Evolutionary conservation across 176 grass and related monocot species (phyloP).

Genomic region (Metroxylon sagu): DNA sequence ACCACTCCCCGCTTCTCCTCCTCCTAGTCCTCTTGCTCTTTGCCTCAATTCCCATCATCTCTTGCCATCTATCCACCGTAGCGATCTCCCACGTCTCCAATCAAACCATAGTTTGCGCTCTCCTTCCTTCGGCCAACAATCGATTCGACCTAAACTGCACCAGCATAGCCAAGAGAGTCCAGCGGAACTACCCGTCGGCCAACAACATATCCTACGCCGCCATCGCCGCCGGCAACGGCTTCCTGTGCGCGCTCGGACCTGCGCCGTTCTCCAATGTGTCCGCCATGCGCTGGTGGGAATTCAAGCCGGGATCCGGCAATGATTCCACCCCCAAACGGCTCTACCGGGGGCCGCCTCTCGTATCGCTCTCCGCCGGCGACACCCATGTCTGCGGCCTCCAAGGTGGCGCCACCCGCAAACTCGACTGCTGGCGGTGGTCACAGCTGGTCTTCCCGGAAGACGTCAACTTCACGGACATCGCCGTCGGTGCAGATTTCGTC

Average conservation of each 20-base stretch:
- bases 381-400: constrained; percentile 66
- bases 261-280: constrained; percentile 12
- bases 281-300: constrained; percentile 84
- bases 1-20: background rate
- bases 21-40: background rate
- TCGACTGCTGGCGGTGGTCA: constrained; percentile 81
- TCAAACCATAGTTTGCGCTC: constrained; percentile 54
- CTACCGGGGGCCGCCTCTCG: constrained; percentile 52
- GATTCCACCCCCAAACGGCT: constrained; percentile 36
- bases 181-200: constrained; percentile 34
- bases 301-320: constrained; percentile 1
- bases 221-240: constrained; percentile 54
- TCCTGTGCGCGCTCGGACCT: constrained; percentile 56
- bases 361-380: constrained; percentile 39
- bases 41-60: background rate
- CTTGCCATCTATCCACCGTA: constrained; percentile 44
- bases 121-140: constrained; percentile 26
- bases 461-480: constrained; percentile 35
- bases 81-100: constrained; percentile 44
- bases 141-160: constrained; percentile 65
- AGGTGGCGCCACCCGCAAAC: constrained; percentile 18
- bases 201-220: constrained; percentile 42
- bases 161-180: background rate
- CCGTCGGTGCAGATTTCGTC: constrained; percentile 62
- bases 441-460: constrained; percentile 17